Evolutionary conservation across 1,284 basidiomycete species (phyloP), one percentile per base, ranked within the genome.

Genomic region (Pseudomicrostroma phylloplanum): DNA sequence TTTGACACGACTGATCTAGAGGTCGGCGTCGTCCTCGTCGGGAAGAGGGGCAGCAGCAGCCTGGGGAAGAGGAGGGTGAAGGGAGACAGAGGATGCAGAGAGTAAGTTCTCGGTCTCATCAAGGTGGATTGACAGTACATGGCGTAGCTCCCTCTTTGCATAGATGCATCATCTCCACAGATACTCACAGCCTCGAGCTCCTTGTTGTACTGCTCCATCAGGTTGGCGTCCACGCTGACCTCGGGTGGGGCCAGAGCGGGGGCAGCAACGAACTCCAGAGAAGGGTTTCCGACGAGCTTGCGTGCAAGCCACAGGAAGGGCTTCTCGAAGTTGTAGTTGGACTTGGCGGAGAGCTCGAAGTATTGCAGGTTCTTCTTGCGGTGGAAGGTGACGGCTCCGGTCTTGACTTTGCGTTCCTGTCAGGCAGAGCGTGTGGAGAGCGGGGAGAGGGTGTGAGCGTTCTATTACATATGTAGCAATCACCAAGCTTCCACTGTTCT

Each of bases 311-410:
- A 98, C 69, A 98, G 86, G 91, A 98, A 98, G 57, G 96, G 96
- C 83, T 98, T 97, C 84, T 99, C 96, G 80, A 98, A 98, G 86
- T 99, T 99, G 84, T 98, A 99, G 86, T 99, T 99, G 59, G 92
- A 96, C 83, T 98, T 98, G 69, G 96, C 96, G 6, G 93, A 97
- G 78, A 99, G 98, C 80, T 99, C 96, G 81, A 94, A 98, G 86
- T 99, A 99, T 82, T 98, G 96, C 64, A 99, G 86, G 84, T 96
- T 97, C 87, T 99, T 99, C 90, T 99, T 99, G 80, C 96, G 87
- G 86, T 98, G 96, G 89, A 98, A 99, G 63, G 96, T 99, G 65
- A 98, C 94, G 61, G 89, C 88, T 61, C 90, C 91, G 46, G 94
- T 98, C 86, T 98, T 99, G 72, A 99, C 96, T 86, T 99, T 99